Percentiles rank a stretch among this genome's conserved stretches.
Conservation (phyloP, 2,329 filamentous ascomycete genomes). For the Passalora sequoiae region DNA sequence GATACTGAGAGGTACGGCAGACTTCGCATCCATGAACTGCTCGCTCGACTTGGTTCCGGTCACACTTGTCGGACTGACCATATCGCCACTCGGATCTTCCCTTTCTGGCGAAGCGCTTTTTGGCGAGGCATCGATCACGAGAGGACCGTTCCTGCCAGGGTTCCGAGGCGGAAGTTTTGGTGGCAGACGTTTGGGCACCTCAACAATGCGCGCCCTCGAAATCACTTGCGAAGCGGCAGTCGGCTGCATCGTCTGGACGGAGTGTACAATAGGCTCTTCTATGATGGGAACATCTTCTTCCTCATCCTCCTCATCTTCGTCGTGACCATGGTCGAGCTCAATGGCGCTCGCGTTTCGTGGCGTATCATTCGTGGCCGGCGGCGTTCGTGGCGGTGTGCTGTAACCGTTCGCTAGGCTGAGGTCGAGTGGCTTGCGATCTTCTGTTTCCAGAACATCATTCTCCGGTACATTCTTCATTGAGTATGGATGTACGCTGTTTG, state of each 20-base stretch:
- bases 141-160: slow-evolving; percentile 49
- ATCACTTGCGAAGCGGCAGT: slow-evolving; percentile 26
- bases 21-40: neutral
- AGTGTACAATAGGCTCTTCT: slow-evolving; percentile 46
- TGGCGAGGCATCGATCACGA: slow-evolving; percentile 32
- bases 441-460: slow-evolving; percentile 23
- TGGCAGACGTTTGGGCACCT: slow-evolving; percentile 73
- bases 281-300: slow-evolving; percentile 48
- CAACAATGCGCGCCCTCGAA: slow-evolving; percentile 73
- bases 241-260: slow-evolving; percentile 65
- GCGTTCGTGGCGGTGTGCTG: slow-evolving; percentile 31
- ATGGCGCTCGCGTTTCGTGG: neutral
- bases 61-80: neutral
- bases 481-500: slow-evolving; percentile 10
- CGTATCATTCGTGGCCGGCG: slow-evolving; percentile 15
- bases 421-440: slow-evolving; percentile 7
- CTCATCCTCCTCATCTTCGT: slow-evolving; percentile 48
- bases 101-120: slow-evolving; percentile 7
- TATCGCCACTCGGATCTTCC: neutral
- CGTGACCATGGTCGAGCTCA: slow-evolving; percentile 30
- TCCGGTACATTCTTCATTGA: slow-evolving; percentile 29
- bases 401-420: slow-evolving; percentile 27
- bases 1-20: too few species aligned
- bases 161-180: slow-evolving; percentile 75
- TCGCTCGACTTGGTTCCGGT: neutral